Evolutionary conservation across 257 asterid genomes (phyloP).

Genomic region (Solanum sitiens): DNA sequence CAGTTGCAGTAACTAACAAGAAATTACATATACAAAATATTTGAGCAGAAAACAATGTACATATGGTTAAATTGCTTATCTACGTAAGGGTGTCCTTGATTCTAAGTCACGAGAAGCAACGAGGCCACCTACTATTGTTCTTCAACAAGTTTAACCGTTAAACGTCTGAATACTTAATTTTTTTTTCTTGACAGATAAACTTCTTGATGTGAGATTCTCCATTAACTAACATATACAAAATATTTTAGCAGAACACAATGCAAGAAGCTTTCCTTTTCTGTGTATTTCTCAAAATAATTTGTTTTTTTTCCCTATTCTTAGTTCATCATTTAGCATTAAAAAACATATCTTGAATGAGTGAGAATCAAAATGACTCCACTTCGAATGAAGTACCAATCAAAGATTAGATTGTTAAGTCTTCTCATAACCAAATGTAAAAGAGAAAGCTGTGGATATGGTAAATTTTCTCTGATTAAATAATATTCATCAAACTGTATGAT

Average conservation of each 20-base stretch:
- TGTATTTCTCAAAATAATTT: background rate
- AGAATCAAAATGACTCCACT: background rate
- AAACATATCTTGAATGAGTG: too few relatives aligned
- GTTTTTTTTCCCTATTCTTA: background rate
- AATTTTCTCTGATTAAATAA: background rate
- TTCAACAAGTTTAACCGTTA: too few relatives aligned
- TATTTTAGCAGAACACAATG: background rate
- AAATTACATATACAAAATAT: too few relatives aligned
- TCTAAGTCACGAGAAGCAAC: too few relatives aligned
- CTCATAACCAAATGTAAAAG: background rate
- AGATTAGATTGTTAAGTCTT: background rate
- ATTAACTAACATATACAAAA: background rate
- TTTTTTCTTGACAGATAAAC: background rate
- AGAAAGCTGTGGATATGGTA: background rate
- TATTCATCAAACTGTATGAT: background rate
- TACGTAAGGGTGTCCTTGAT: too few relatives aligned
- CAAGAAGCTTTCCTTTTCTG: background rate
- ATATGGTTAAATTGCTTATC: too few relatives aligned
- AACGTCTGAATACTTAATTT: background rate
- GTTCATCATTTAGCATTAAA: background rate
- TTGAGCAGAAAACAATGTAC: too few relatives aligned
- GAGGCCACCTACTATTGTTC: too few relatives aligned
- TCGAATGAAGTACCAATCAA: background rate
- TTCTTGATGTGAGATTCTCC: background rate
- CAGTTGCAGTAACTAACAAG: too few relatives aligned